Evolutionary conservation across 345 rosid genomes (phyloP), one percentile per base, ranked within the genome.

Genomic region (Corchorus capsularis): DNA sequence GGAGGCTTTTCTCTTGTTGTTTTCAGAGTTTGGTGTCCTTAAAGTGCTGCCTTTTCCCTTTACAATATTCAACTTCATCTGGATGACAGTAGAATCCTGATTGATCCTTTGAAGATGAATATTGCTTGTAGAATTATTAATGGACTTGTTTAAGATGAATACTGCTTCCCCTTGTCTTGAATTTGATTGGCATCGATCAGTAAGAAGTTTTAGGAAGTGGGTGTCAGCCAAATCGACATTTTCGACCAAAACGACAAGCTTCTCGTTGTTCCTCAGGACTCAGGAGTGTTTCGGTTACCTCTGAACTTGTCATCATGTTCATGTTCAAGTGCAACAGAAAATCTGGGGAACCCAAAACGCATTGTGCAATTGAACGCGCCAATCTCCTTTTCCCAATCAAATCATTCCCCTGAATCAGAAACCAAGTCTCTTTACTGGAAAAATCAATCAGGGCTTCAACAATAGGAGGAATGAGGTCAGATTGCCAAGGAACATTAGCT

Each of bases 401-500:
- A 84, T 94, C 98, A 37, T 90, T 86, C 63, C 98, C 98, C 20
- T 83, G 82, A 76, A 94, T 55, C 75, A 92, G 79, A 22, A 94
- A 43, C 96, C 96, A 91, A 34, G 77, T 77, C 22, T 82, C 92
- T 35, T 78, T 80, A n/a, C n/a, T 65, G 27, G 79, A 74, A 69
- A 79, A 74, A 69, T 85, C 71, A 12, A 62, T 71, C 82, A 94
- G 67, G 68, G 82, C 84, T 66, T 86, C 88, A 7, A 79, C 83
- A 45, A 94, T 82, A 37, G 91, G 82, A 67, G 85, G 85, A 77
- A 94, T 74, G 55, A 62, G 74, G 63, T 90, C 90, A 37, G 57
- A 83, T 77, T 94, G 96, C 97, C 97, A 92, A 32, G 96, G 91
- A 43, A 92, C 85, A 70, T 85, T 91, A 78, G 89, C 89, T 56